Percentiles rank a stretch among this genome's conserved stretches.
These are phyloP conservation scores for Populus tremula DNA, from an alignment of 345 rosid species.

Conservation along the genomic window DNA sequence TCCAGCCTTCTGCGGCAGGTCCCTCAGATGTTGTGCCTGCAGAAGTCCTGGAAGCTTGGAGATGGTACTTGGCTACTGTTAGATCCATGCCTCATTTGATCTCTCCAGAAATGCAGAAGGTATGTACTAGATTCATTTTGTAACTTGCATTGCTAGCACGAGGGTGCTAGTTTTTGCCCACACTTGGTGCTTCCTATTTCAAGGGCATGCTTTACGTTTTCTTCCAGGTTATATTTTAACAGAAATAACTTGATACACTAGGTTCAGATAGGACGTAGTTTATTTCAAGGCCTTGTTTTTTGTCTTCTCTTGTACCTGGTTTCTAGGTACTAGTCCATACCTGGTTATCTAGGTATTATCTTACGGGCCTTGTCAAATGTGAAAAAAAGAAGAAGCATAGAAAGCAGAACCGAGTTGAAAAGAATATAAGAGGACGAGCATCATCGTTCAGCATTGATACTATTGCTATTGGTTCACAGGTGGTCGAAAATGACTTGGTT, in stretches of 20 bases:
- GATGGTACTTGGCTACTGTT: slow-evolving; percentile 79
- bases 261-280: not conserved
- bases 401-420: too few relatives aligned
- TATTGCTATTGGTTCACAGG: slow-evolving; percentile 31
- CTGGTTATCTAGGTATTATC: too few relatives aligned
- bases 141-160: not conserved
- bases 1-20: slow-evolving; percentile 57
- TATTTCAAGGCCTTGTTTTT: not conserved
- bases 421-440: too few relatives aligned
- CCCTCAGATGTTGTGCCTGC: slow-evolving; percentile 36
- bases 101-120: slow-evolving; percentile 75
- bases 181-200: not conserved
- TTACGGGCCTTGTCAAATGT: too few relatives aligned
- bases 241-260: too few relatives aligned
- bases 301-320: not conserved
- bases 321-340: not conserved
- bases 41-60: slow-evolving; percentile 67
- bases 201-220: too few relatives aligned
- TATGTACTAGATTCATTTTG: slow-evolving; percentile 19
- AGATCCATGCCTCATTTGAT: slow-evolving; percentile 69
- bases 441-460: not conserved
- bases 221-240: too few relatives aligned
- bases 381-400: too few relatives aligned
- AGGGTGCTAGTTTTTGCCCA: not conserved
- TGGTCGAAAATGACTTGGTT: slow-evolving; percentile 78